phyloP scores from a whole-genome alignment of 148 eudicot genomes.

The Simmondsia chinensis region DNA sequence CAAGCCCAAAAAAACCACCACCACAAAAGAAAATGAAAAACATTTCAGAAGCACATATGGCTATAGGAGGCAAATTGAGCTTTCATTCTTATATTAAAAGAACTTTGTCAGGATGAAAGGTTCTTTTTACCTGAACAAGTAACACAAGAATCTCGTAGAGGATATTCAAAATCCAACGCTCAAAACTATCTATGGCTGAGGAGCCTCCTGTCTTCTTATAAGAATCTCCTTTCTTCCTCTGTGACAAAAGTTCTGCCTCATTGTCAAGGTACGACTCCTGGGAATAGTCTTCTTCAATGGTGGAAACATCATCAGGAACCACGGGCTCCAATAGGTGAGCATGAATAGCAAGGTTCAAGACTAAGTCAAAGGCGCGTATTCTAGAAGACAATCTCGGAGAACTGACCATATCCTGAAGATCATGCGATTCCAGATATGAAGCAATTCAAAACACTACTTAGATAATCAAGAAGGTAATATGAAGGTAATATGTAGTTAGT shows the following conservation, averaged over 20 bases:
- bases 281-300: slow-evolving; percentile 69
- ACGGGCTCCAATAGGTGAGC: slow-evolving; percentile 93
- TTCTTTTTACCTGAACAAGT: slow-evolving; percentile 75
- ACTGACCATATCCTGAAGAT: slow-evolving; percentile 27
- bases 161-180: slow-evolving; percentile 83
- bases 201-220: slow-evolving; percentile 28
- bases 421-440: slow-evolving; percentile 7
- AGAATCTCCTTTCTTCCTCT: slow-evolving; percentile 42
- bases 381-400: slow-evolving; percentile 65
- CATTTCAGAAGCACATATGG: too few species aligned
- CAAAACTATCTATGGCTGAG: slow-evolving; percentile 70
- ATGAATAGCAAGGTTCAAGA: slow-evolving; percentile 95
- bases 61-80: neutral
- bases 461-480: neutral
- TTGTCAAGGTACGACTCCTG: slow-evolving; percentile 44
- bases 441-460: slow-evolving; percentile 3
- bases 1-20: too few species aligned
- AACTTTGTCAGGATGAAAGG: slow-evolving; percentile 8
- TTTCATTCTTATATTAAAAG: neutral
- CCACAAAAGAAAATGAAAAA: too few species aligned
- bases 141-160: slow-evolving; percentile 77
- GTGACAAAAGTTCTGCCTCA: slow-evolving; percentile 38
- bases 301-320: slow-evolving; percentile 52
- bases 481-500: slow-evolving; percentile 1
- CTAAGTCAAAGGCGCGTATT: slow-evolving; percentile 85